Conservation (phyloP, 2,329 filamentous ascomycete genomes). For the Paecilomyces formosus region DNA sequence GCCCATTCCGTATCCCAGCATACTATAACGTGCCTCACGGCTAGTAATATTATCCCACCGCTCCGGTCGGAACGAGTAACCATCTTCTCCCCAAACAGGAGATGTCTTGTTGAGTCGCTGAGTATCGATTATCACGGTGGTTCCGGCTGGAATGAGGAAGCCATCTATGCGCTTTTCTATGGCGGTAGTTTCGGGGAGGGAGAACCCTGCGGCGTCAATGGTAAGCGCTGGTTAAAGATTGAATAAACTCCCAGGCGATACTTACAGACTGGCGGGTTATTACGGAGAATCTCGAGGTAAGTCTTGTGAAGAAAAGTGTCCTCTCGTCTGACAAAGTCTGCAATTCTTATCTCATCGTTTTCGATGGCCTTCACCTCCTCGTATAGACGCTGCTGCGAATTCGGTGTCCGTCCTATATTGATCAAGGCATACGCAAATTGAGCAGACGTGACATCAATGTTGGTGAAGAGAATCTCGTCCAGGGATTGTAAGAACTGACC, state of each 20-base stretch:
- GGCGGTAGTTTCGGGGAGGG: slow-evolving; percentile 30
- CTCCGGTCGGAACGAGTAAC: slow-evolving; percentile 9
- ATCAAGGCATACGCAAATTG: neutral
- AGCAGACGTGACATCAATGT: slow-evolving; percentile 34
- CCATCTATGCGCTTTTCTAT: slow-evolving; percentile 21
- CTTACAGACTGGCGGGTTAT: slow-evolving; percentile 21
- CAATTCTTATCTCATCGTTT: neutral
- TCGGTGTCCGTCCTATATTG: slow-evolving; percentile 21
- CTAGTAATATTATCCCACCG: slow-evolving; percentile 4
- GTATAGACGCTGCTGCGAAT: slow-evolving; percentile 19
- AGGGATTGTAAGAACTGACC: slow-evolving; percentile 14
- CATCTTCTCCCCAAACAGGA: slow-evolving; percentile 8
- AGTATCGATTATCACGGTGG: slow-evolving; percentile 34
- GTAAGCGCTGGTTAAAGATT: neutral
- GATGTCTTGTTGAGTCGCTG: slow-evolving; percentile 27
- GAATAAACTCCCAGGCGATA: slow-evolving; percentile 7
- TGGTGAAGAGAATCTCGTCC: slow-evolving; percentile 39
- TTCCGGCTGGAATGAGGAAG: slow-evolving; percentile 27
- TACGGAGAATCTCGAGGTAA: slow-evolving; percentile 1
- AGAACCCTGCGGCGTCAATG: slow-evolving; percentile 23
- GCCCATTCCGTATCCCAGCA: slow-evolving; percentile 1
- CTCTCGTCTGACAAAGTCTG: slow-evolving; percentile 12
- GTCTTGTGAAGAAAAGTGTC: slow-evolving; percentile 12
- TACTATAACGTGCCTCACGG: neutral
- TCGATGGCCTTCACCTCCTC: slow-evolving; percentile 10